Conservation (phyloP, 2,329 filamentous ascomycete species). For the Diaporthe humulicola region DNA sequence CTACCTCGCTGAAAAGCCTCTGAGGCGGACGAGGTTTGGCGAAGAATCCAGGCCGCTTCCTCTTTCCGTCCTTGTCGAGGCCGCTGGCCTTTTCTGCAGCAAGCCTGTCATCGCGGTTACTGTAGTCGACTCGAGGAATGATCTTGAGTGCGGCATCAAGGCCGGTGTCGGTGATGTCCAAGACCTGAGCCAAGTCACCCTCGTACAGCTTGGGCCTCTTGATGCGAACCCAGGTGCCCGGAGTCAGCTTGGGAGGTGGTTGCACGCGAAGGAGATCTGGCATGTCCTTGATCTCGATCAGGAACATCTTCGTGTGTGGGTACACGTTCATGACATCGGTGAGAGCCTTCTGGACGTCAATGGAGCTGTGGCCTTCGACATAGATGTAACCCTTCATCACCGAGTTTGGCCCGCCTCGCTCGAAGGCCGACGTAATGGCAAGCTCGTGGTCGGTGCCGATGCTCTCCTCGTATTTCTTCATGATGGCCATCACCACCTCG, state of each 20-base stretch:
- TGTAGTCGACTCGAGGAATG: slow-evolving; percentile 91
- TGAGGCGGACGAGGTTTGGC: slow-evolving; percentile 79
- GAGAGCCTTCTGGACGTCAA: slow-evolving; percentile 85
- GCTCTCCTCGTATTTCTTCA: slow-evolving; percentile 89
- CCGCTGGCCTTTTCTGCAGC: slow-evolving; percentile 26
- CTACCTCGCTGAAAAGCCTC: slow-evolving; percentile 90
- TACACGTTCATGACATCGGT: slow-evolving; percentile 92
- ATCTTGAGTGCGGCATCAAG: slow-evolving; percentile 88
- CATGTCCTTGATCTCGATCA: slow-evolving; percentile 97
- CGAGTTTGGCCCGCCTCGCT: slow-evolving; percentile 81
- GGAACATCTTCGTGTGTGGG: slow-evolving; percentile 84
- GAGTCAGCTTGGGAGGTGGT: slow-evolving; percentile 87
- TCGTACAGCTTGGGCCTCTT: slow-evolving; percentile 84
- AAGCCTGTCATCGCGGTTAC: slow-evolving; percentile 40
- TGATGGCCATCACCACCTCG: slow-evolving; percentile 88
- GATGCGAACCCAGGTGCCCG: slow-evolving; percentile 92
- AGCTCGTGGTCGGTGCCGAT: slow-evolving; percentile 83
- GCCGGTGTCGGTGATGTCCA: slow-evolving; percentile 93
- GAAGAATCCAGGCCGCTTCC: slow-evolving; percentile 76
- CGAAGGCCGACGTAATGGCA: slow-evolving; percentile 90
- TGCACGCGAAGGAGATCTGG: slow-evolving; percentile 92
- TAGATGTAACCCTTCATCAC: slow-evolving; percentile 96
- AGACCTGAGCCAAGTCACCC: slow-evolving; percentile 90
- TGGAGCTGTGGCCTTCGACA: slow-evolving; percentile 89
- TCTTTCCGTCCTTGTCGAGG: slow-evolving; percentile 73